Base-by-base conservation (phyloP, 2,329 filamentous ascomycete genomes). In the Fusarium sp. region DNA sequence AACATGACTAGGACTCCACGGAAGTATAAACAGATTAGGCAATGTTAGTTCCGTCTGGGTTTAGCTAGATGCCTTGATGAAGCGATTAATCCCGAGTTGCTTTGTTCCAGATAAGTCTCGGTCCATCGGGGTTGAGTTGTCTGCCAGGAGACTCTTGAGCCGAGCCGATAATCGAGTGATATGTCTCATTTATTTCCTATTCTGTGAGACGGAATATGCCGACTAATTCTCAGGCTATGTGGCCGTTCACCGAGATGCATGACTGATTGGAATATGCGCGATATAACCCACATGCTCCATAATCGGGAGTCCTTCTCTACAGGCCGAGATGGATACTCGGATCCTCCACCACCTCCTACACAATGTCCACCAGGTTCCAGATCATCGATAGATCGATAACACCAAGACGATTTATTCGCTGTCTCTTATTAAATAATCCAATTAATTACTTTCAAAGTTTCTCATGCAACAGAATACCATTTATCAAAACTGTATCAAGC, bases 21-120 rank as follows among this genome's bases (percentile, higher is more conserved):
- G 45, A 39, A 37, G 41, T 39, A 43, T 28, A 41, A 45, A 39
- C 34, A n/a, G 25, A 50, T 48, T 26, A 42, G 52, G 43, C 37
- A 34, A 11, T 26, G 10, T 52, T 8, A 26, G 18, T 41, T 37
- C 9, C 10, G 41, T 43, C 41, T 43, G 21, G 21, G 21, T 23
- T 23, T 16, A 23, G 19, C 11, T 23, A n/a, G 11, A n/a, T 16
- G 39, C 41, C 30, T 37, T 4, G 26, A 37, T 39, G 19, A 65
- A 65, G 61, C 61, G 62, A 45, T 65, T 65, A 49, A 60, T 60
- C 13, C 62, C 62, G 61, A 65, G 46, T 52, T 48, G 34, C 42
- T 53, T 31, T 58, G 28, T 14, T 14, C 19, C 34, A 37, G 18
- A 18, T 37, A n/a, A 37, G 34, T 37, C 48, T 62, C n/a, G 37